Percentiles rank a stretch among this genome's conserved stretches.
phyloP scores from a whole-genome alignment of 2,329 filamentous ascomycete species.

The Aspergillus ibericus region DNA sequence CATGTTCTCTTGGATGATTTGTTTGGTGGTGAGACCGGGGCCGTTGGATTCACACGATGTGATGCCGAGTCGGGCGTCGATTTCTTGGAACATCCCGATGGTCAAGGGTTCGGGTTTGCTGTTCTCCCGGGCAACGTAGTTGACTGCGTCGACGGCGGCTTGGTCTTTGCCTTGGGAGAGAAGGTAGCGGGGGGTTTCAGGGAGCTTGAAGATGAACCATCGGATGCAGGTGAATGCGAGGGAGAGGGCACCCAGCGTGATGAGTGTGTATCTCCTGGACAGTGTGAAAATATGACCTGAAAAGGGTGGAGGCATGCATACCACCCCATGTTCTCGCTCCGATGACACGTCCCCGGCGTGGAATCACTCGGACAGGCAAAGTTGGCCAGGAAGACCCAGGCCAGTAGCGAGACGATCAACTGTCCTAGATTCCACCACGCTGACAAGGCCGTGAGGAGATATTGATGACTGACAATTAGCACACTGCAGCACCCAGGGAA shows the following conservation, averaged over 20 bases:
- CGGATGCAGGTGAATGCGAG: slow-evolving; percentile 29
- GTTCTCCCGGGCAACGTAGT: slow-evolving; percentile 36
- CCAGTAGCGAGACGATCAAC: slow-evolving; percentile 32
- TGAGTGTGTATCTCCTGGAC: slow-evolving; percentile 27
- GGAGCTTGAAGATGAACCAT: slow-evolving; percentile 30
- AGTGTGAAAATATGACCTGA: neutral
- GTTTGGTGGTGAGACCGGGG: slow-evolving; percentile 20
- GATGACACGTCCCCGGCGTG: slow-evolving; percentile 23
- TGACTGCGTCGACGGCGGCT: slow-evolving; percentile 51
- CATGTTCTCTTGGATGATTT: slow-evolving; percentile 32
- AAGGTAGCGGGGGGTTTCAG: slow-evolving; percentile 32
- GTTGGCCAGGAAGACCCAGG: slow-evolving; percentile 33
- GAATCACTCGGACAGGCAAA: slow-evolving; percentile 28
- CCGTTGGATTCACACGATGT: neutral
- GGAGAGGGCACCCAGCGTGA: slow-evolving; percentile 27
- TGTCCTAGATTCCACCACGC: slow-evolving; percentile 53
- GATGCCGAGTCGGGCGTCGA: slow-evolving; percentile 24
- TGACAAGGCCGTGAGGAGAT: slow-evolving; percentile 40
- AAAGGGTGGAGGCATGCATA: slow-evolving; percentile 5
- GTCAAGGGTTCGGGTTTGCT: slow-evolving; percentile 30
- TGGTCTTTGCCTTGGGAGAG: slow-evolving; percentile 40
- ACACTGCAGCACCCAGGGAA: neutral
- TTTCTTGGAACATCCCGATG: slow-evolving; percentile 31
- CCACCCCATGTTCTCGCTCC: slow-evolving; percentile 32
- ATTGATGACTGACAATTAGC: slow-evolving; percentile 24